Conservation (phyloP, 495 filamentous ascomycete species). For the Cercophora sp. region DNA sequence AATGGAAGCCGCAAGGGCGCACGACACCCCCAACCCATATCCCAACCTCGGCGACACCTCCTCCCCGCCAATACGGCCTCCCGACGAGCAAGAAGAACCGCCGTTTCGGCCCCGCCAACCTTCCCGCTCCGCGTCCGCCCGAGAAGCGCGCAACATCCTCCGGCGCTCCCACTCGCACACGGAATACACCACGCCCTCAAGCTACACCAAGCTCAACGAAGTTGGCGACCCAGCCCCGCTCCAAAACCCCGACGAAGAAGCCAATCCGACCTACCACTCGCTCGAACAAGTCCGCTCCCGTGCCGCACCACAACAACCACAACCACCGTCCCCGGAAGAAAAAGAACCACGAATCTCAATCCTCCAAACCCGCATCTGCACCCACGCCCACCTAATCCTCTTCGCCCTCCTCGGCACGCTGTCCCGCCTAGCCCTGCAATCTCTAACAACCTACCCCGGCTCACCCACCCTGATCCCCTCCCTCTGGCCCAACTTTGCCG, state of each 20-base stretch:
- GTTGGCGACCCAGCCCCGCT: conserved; percentile 41
- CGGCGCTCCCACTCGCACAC: conserved; percentile 10
- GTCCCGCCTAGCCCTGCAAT: conserved; percentile 74
- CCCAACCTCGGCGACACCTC: conserved; percentile 16
- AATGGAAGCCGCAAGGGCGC: not conserved
- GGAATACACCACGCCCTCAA: conserved; percentile 44
- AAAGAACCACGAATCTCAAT: too few relatives aligned
- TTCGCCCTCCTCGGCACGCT: conserved; percentile 88
- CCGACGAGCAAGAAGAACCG: not conserved
- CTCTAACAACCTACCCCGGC: conserved; percentile 75
- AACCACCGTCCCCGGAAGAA: not conserved
- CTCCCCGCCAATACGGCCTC: not conserved
- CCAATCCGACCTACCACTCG: conserved; percentile 21
- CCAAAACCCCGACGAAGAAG: conserved; percentile 40
- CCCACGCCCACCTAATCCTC: conserved; percentile 73
- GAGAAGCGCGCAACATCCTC: conserved; percentile 11
- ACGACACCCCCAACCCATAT: conserved; percentile 15
- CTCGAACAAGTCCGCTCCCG: conserved; percentile 27
- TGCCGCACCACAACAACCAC: conserved; percentile 4
- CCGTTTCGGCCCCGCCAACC: too few relatives aligned
- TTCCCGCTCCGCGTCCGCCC: conserved; percentile 2
- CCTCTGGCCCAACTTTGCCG: conserved; percentile 89
- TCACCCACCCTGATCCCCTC: conserved; percentile 69
- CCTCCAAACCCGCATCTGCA: conserved; percentile 78
- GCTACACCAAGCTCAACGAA: conserved; percentile 48